Evolutionary conservation across 768 basidiomycete species (phyloP).

Genomic region (Galerina marginata): DNA sequence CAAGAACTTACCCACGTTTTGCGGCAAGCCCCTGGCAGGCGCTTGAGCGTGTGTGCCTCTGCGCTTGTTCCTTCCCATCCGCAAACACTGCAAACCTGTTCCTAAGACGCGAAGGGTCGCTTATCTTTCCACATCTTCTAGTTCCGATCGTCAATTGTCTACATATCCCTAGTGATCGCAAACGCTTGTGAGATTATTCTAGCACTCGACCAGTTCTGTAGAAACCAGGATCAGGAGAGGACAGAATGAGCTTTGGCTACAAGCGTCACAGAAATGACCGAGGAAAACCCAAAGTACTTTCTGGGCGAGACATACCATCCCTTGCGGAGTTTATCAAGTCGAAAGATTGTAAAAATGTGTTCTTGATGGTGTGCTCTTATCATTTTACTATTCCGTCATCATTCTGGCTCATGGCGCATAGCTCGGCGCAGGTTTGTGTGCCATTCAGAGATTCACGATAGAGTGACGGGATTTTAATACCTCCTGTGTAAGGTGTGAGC

Average conservation of each 20-base stretch:
- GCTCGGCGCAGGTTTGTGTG: constrained; percentile 69
- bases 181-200: neutral
- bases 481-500: constrained; percentile 58
- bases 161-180: no score
- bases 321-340: constrained; percentile 76
- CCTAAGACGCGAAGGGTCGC: no score
- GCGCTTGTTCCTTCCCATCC: no score
- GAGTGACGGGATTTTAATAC: neutral
- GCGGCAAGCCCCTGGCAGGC: no score
- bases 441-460: neutral
- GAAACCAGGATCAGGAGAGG: neutral
- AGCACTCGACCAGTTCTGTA: neutral
- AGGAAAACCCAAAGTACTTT: constrained; percentile 30
- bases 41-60: no score
- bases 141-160: no score
- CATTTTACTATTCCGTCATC: neutral
- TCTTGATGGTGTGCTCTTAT: constrained; percentile 66
- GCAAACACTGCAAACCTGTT: no score
- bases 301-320: constrained; percentile 33
- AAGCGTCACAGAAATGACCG: constrained; percentile 6
- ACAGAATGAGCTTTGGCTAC: constrained; percentile 8
- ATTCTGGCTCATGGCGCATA: constrained; percentile 29
- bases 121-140: no score
- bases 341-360: constrained; percentile 66
- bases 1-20: no score